Conservation (phyloP, 192 early-diverging fungal species). For the Linnemannia exigua region DNA sequence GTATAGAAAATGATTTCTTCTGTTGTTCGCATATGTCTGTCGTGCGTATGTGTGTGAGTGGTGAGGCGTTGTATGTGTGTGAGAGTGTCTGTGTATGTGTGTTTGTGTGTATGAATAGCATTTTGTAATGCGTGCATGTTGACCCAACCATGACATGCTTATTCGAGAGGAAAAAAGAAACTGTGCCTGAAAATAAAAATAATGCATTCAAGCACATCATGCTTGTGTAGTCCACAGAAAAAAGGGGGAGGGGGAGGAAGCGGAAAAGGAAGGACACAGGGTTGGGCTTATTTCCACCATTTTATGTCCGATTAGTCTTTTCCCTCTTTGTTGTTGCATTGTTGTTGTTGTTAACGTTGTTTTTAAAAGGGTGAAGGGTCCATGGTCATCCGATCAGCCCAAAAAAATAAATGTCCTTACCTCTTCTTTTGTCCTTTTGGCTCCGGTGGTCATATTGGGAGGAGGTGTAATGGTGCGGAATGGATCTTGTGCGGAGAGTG, state of each 20-base stretch:
- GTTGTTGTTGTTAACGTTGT: not conserved
- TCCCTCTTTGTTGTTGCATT: not conserved
- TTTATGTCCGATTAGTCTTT: not conserved
- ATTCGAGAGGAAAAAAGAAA: not conserved
- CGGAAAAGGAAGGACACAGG: not conserved
- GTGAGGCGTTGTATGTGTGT: too few relatives aligned
- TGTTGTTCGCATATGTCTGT: not conserved
- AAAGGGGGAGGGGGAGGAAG: not conserved
- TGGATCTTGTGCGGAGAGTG: conserved; percentile 8
- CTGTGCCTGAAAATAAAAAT: not conserved
- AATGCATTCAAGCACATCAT: not conserved
- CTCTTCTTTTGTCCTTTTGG: conserved; percentile 25
- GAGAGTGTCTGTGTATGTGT: too few relatives aligned
- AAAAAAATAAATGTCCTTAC: not conserved
- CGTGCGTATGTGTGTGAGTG: too few relatives aligned
- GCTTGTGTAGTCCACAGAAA: not conserved
- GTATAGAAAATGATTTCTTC: not conserved
- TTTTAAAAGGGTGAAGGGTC: conserved; percentile 7
- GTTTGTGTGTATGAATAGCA: too few relatives aligned
- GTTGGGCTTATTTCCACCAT: not conserved
- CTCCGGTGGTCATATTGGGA: not conserved
- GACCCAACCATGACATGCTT: not conserved
- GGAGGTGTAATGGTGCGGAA: conserved; percentile 2
- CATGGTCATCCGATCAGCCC: conserved; percentile 1
- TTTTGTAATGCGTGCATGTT: not conserved